phyloP scores from a whole-genome alignment of 139 green algal genomes.

The Micractinium conductrix region DNA sequence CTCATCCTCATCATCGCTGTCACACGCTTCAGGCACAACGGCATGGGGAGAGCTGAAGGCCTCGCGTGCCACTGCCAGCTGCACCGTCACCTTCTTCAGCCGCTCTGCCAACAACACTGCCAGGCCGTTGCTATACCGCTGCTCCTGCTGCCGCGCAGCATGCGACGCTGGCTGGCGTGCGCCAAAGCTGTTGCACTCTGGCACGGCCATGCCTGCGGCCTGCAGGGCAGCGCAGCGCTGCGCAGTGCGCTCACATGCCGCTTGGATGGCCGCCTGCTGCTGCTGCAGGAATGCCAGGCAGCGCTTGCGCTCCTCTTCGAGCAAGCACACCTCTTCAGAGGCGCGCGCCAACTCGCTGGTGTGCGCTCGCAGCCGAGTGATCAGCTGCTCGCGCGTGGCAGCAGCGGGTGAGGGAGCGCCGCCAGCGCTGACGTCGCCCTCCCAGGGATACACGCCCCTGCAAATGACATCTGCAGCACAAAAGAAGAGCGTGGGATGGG shows the following conservation, averaged over 20 bases:
- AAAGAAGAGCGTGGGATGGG: neutral
- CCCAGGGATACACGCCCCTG: neutral
- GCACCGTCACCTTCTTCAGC: neutral
- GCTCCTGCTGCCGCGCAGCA: neutral
- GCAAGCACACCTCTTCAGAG: neutral
- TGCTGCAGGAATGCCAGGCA: neutral
- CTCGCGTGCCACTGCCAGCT: neutral
- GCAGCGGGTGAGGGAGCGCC: neutral
- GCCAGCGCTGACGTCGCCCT: neutral
- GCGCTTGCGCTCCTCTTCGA: neutral
- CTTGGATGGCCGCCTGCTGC: neutral
- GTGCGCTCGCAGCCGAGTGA: neutral
- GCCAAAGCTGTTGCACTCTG: neutral
- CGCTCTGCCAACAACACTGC: neutral
- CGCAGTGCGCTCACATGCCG: too few relatives aligned
- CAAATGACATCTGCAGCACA: neutral
- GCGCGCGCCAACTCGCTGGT: neutral
- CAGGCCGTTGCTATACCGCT: neutral
- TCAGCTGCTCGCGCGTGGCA: neutral
- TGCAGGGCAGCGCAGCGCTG: neutral
- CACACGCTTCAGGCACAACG: neutral
- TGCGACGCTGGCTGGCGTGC: neutral
- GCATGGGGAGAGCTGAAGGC: too few relatives aligned
- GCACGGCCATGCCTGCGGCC: neutral
- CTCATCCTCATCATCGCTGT: neutral